phyloP scores from a whole-genome alignment of 2,329 filamentous ascomycete species.

The Apiospora malaysiana region DNA sequence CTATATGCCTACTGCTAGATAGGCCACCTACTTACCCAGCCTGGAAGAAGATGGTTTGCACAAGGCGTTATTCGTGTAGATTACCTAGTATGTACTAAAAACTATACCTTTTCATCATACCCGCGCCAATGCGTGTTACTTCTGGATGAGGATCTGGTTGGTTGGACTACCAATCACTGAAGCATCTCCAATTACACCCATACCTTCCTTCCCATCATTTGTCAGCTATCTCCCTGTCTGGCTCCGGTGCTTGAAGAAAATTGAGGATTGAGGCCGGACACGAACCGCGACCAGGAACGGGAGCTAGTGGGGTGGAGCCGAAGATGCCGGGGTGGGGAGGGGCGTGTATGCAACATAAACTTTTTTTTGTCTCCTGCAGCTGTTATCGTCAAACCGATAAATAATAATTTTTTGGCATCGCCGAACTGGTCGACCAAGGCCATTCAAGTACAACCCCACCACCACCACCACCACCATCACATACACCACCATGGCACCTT shows the following conservation, averaged over 20 bases:
- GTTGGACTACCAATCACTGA: too few relatives aligned
- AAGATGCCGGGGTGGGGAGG: not conserved
- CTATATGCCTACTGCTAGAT: not conserved
- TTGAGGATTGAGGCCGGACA: not conserved
- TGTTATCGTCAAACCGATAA: not conserved
- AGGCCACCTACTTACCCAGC: not conserved
- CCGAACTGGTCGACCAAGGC: not conserved
- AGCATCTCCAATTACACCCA: too few relatives aligned
- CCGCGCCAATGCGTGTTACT: not conserved
- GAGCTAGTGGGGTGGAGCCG: constrained; percentile 29
- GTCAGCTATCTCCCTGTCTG: too few relatives aligned
- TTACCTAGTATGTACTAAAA: not conserved
- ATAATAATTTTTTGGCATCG: constrained; percentile 17
- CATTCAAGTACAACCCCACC: not conserved
- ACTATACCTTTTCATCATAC: not conserved
- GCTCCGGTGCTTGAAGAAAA: too few relatives aligned
- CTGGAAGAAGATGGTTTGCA: not conserved
- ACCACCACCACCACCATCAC: constrained; percentile 17
- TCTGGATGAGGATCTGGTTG: not conserved
- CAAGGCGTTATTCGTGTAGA: not conserved
- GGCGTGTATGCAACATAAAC: constrained; percentile 26
- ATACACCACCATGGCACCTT: constrained; percentile 38
- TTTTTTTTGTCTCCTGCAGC: constrained; percentile 29
- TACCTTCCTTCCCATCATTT: too few relatives aligned
- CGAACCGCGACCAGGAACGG: constrained; percentile 6